Percentiles rank a stretch among this genome's conserved stretches.
Evolutionary conservation across 108 stramenopile species (phyloP).

Genomic region (Cyclotella cryptica): DNA sequence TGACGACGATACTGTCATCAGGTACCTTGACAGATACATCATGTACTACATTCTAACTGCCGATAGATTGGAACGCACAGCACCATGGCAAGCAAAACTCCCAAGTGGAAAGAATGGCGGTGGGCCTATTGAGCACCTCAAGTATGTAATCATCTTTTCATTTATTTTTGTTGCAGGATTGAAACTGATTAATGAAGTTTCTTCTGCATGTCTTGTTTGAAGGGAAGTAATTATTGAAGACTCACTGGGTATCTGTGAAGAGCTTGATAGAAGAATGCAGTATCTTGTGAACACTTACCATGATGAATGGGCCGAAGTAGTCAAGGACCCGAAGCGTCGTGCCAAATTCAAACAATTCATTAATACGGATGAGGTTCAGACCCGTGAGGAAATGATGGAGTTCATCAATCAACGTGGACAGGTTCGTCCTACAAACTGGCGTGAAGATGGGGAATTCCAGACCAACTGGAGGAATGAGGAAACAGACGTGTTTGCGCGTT

Average conservation of each 20-base stretch:
- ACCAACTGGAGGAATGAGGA: conserved; percentile 77
- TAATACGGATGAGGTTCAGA: conserved; percentile 85
- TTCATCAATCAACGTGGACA: conserved; percentile 91
- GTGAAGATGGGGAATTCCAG: conserved; percentile 82
- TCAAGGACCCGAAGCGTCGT: conserved; percentile 78
- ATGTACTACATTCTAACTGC: conserved; percentile 97
- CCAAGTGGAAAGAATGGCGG: conserved; percentile 84
- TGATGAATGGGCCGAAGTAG: conserved; percentile 95
- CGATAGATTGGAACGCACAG: conserved; percentile 89
- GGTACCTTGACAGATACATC: conserved; percentile 92
- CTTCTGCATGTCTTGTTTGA: conserved; percentile 28
- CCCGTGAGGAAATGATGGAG: conserved; percentile 86
- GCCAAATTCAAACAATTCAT: conserved; percentile 90
- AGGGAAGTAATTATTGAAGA: conserved; percentile 94
- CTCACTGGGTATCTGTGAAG: conserved; percentile 89
- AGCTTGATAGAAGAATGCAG: conserved; percentile 89
- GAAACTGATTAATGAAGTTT: background rate
- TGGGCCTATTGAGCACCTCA: conserved; percentile 84
- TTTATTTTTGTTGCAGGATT: background rate
- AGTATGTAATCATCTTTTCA: background rate
- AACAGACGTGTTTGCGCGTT: conserved; percentile 81
- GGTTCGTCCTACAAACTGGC: conserved; percentile 90
- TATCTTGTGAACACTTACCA: conserved; percentile 93
- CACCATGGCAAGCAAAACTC: conserved; percentile 88
- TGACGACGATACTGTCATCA: conserved; percentile 87